Evolutionary conservation across 2,329 filamentous ascomycete species (phyloP).

Genomic region (Sclerotinia spermophila): DNA sequence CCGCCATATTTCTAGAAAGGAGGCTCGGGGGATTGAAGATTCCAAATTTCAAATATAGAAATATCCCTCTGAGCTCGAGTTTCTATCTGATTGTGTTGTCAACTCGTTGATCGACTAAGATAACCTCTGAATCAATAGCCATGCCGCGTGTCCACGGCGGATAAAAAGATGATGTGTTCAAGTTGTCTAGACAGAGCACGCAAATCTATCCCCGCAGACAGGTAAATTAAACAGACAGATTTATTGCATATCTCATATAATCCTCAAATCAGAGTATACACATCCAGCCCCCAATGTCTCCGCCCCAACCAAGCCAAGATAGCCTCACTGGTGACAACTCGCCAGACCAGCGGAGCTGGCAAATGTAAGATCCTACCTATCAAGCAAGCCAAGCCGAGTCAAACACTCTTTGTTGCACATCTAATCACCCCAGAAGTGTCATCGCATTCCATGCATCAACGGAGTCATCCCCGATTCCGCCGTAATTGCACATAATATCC

Average conservation of each 20-base stretch:
- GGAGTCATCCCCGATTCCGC: not conserved
- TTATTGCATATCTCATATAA: not conserved
- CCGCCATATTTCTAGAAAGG: no score
- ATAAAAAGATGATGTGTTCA: not conserved
- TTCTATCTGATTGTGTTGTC: not conserved
- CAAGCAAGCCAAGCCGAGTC: not conserved
- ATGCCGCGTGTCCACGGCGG: not conserved
- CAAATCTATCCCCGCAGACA: no score
- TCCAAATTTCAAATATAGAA: not conserved
- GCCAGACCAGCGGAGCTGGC: no score
- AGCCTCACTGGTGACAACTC: no score
- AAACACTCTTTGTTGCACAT: not conserved
- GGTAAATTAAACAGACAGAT: not conserved
- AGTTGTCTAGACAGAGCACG: not conserved
- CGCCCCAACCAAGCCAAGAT: not conserved
- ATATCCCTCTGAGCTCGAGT: no score
- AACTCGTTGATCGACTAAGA: not conserved
- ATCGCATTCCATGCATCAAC: not conserved
- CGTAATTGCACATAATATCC: not conserved
- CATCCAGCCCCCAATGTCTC: not conserved
- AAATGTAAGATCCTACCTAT: not conserved
- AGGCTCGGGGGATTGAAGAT: no score
- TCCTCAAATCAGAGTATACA: no score
- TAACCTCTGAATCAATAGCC: not conserved
- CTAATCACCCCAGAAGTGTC: not conserved